These are phyloP conservation scores for Cicer bijugum DNA, from an alignment of 306 rosid species.

Conservation along the genomic window DNA sequence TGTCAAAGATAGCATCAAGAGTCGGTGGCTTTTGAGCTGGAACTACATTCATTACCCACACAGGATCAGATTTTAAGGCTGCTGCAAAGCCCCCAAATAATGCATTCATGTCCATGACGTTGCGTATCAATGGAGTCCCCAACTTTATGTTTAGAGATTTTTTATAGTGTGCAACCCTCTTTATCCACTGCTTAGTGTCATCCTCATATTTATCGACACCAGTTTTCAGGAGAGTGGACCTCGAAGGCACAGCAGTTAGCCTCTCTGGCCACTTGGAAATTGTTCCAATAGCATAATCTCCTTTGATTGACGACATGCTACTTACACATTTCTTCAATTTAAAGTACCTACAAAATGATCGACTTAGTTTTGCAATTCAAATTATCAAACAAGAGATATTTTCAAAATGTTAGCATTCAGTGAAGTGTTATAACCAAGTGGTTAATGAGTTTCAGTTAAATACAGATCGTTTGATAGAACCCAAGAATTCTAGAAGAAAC, in stretches of 20 bases:
- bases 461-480: too few species aligned
- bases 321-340: constrained; percentile 83
- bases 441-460: too few species aligned
- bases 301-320: constrained; percentile 66
- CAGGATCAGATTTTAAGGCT: constrained; percentile 76
- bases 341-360: constrained; percentile 70
- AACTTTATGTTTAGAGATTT: constrained; percentile 70
- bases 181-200: constrained; percentile 77
- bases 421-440: too few species aligned
- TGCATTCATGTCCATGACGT: constrained; percentile 96
- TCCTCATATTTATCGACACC: constrained; percentile 76
- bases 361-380: constrained; percentile 37
- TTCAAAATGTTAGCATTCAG: constrained; percentile 2
- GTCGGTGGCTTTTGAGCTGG: constrained; percentile 80
- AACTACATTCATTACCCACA: constrained; percentile 97
- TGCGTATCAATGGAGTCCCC: constrained; percentile 81
- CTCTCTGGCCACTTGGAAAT: constrained; percentile 92
- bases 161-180: constrained; percentile 79
- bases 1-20: constrained; percentile 74
- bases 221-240: constrained; percentile 68
- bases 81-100: constrained; percentile 96
- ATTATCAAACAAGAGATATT: constrained; percentile 6
- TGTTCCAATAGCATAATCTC: constrained; percentile 72
- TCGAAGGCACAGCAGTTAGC: constrained; percentile 68
- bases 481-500: too few species aligned